A percentile compares a stretch with the other conserved stretches of the same genome.
phyloP scores from a whole-genome alignment of 352 stramenopile species.

The Phytophthora melonis region DNA sequence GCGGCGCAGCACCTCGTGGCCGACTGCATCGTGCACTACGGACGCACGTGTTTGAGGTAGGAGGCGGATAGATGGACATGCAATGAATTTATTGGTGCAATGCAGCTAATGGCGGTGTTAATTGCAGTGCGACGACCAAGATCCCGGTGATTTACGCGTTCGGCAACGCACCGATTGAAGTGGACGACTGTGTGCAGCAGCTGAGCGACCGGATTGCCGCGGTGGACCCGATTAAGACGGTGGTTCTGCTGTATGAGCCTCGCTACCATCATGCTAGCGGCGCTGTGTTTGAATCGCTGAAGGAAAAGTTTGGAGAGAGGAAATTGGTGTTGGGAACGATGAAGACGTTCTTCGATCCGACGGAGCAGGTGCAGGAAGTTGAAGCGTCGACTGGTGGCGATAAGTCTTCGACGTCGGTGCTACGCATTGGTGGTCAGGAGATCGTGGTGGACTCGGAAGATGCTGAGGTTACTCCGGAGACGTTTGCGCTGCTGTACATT shows the following conservation, averaged over 20 bases:
- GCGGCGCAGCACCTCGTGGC: slow-evolving; percentile 94
- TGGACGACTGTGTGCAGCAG: slow-evolving; percentile 56
- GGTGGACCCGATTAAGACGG: slow-evolving; percentile 53
- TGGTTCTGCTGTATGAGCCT: slow-evolving; percentile 93
- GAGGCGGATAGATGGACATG: not conserved
- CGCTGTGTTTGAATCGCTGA: not conserved
- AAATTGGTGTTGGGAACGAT: slow-evolving; percentile 69
- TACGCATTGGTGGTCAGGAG: slow-evolving; percentile 72
- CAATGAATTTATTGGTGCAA: not conserved
- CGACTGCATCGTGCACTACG: slow-evolving; percentile 96
- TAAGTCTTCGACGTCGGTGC: slow-evolving; percentile 7
- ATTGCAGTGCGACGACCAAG: slow-evolving; percentile 64
- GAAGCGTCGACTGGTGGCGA: slow-evolving; percentile 5
- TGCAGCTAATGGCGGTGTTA: slow-evolving; percentile 1
- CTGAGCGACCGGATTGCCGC: slow-evolving; percentile 40
- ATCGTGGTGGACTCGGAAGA: slow-evolving; percentile 46
- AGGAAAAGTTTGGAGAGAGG: slow-evolving; percentile 46
- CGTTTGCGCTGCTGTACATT: slow-evolving; percentile 74
- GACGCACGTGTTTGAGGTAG: slow-evolving; percentile 92
- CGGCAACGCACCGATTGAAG: slow-evolving; percentile 79
- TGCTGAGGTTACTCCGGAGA: slow-evolving; percentile 48
- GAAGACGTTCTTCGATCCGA: slow-evolving; percentile 77
- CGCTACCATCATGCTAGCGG: slow-evolving; percentile 52
- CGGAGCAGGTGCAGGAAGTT: slow-evolving; percentile 21
- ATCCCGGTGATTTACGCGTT: slow-evolving; percentile 94